These are phyloP conservation scores for Gonapodya prolifera DNA, from an alignment of 192 early-diverging fungal species.

Conservation along the genomic window DNA sequence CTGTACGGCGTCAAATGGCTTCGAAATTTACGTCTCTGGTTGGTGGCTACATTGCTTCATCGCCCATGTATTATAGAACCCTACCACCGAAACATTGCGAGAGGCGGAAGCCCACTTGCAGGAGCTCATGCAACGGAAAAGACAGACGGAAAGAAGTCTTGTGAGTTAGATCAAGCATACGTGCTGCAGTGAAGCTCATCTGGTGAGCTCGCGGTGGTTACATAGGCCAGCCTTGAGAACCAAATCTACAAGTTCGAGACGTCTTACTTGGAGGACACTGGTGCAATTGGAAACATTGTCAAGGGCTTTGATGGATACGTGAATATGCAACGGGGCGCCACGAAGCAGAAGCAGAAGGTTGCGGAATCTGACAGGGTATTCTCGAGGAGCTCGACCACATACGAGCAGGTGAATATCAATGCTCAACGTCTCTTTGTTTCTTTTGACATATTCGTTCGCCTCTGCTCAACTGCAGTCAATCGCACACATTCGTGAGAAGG, in stretches of 20 bases:
- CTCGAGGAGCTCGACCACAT: conserved; percentile 55
- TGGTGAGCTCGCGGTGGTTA: neutral
- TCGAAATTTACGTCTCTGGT: too few relatives aligned
- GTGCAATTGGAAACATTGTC: conserved; percentile 73
- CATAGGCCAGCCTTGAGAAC: conserved; percentile 54
- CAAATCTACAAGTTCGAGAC: conserved; percentile 78
- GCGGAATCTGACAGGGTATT: conserved; percentile 74
- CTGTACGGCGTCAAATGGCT: too few relatives aligned
- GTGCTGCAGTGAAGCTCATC: neutral
- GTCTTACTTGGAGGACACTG: conserved; percentile 79
- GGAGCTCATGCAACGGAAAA: conserved; percentile 62
- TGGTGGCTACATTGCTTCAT: too few relatives aligned
- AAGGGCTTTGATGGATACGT: conserved; percentile 82
- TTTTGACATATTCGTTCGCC: neutral
- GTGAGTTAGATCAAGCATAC: conserved; percentile 27
- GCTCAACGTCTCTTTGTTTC: too few relatives aligned
- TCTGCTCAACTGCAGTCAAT: neutral
- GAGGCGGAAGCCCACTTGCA: conserved; percentile 69
- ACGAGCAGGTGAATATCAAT: conserved; percentile 15
- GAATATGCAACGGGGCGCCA: conserved; percentile 19
- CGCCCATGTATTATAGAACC: too few relatives aligned
- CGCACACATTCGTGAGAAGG: neutral
- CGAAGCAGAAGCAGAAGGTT: conserved; percentile 52
- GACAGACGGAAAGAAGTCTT: conserved; percentile 62
- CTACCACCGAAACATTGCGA: neutral